A percentile compares a stretch with the other conserved stretches of the same genome.
Conservation (phyloP, 2,329 filamentous ascomycete genomes). For the Colletotrichum destructivum region DNA sequence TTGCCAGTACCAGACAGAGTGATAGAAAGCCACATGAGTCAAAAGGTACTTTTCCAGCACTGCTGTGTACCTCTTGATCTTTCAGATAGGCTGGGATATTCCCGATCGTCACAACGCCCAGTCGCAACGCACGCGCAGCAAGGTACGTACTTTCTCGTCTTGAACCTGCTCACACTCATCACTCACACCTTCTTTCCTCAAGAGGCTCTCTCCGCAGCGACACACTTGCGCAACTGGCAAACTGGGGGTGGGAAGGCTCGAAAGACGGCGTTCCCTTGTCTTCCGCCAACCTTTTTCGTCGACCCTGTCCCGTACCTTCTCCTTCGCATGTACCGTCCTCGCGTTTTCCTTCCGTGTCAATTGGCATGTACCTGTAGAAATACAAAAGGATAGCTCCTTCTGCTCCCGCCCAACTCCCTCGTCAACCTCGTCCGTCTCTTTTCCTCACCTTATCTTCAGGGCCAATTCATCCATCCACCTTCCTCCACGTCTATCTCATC, state of each 20-base stretch:
- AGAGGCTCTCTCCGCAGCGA: constrained; percentile 28
- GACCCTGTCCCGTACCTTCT: constrained; percentile 37
- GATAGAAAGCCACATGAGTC: rapidly evolving
- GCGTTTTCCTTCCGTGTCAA: constrained; percentile 40
- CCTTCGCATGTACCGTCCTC: constrained; percentile 30
- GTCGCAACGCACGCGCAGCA: background rate
- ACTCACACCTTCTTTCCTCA: constrained; percentile 1
- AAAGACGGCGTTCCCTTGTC: constrained; percentile 43
- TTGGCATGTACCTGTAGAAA: constrained; percentile 31
- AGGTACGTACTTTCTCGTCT: background rate
- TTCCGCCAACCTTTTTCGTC: constrained; percentile 37
- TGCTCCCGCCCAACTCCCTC: background rate
- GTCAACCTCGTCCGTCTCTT: background rate
- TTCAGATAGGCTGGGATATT: constrained; percentile 11
- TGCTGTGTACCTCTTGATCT: background rate
- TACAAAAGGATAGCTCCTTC: constrained; percentile 40
- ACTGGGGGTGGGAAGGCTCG: constrained; percentile 28
- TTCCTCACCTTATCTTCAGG: background rate
- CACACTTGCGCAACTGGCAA: constrained; percentile 20
- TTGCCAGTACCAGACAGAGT: background rate
- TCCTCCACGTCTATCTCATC: background rate
- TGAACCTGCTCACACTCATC: background rate
- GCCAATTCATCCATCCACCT: constrained; percentile 22
- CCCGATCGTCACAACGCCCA: background rate
- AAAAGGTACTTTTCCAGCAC: background rate